Evolutionary conservation across 139 green algal genomes (phyloP).

Genomic region (Chlamydomonas schloesseri): DNA sequence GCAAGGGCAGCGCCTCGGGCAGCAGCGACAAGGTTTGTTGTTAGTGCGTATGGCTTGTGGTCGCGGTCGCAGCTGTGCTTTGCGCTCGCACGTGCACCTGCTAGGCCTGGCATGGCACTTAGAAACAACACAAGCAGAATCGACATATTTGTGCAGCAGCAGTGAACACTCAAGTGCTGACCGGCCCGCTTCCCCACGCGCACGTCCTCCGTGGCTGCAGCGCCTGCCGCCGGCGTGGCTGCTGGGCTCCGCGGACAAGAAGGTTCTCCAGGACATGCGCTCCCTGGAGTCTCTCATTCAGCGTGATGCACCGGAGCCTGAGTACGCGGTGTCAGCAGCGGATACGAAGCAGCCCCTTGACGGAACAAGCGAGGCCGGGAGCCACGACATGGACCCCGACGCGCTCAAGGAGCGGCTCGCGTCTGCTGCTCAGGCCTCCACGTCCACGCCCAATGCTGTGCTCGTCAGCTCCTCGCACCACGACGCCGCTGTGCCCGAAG

Average conservation of each 20-base stretch:
- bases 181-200: too few species aligned
- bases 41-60: neutral
- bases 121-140: neutral
- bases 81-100: neutral
- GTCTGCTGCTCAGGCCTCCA: slow-evolving; percentile 1
- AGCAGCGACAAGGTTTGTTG: slow-evolving; percentile 29
- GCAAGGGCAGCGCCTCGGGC: slow-evolving; percentile 19
- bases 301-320: neutral
- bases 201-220: too few species aligned
- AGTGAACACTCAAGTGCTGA: too few species aligned
- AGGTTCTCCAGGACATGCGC: too few species aligned
- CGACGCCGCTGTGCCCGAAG: too few species aligned
- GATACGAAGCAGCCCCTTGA: neutral
- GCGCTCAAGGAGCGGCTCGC: neutral
- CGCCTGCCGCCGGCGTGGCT: too few species aligned
- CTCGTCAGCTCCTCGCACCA: neutral
- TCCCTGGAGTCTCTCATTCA: too few species aligned
- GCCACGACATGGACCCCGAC: neutral
- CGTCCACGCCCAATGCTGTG: slow-evolving; percentile 12
- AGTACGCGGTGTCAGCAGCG: neutral
- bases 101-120: neutral
- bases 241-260: too few species aligned
- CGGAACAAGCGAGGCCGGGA: neutral
- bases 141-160: too few species aligned
- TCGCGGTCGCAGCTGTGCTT: neutral